Percentiles rank a stretch among this genome's conserved stretches.
Evolutionary conservation across 805 yeast species (phyloP).

Genomic region (Torulaspora maleeae): DNA sequence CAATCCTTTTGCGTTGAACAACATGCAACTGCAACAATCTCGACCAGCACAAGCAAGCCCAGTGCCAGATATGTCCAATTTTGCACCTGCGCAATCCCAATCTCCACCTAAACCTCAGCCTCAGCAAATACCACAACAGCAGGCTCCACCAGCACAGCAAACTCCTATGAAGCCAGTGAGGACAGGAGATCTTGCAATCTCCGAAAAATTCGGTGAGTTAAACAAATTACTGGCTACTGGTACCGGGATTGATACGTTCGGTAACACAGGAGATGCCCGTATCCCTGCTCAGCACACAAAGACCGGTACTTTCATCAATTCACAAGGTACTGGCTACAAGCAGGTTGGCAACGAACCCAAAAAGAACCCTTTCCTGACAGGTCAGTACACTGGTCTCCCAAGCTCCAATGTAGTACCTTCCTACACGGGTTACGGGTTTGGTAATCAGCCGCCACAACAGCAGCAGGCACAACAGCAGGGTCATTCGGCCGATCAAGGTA

Average conservation of each 20-base stretch:
- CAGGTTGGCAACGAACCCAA: constrained; percentile 41
- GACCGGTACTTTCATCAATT: constrained; percentile 74
- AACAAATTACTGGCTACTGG: constrained; percentile 78
- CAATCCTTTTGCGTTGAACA: constrained; percentile 65
- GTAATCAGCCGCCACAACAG: constrained; percentile 45
- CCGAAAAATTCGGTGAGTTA: constrained; percentile 62
- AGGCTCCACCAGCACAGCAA: constrained; percentile 21
- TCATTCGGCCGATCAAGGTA: constrained; percentile 27
- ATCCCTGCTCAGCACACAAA: constrained; percentile 91
- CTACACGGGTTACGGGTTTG: constrained; percentile 92
- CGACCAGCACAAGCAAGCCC: constrained; percentile 9
- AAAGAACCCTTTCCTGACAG: constrained; percentile 45
- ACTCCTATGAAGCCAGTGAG: constrained; percentile 43
- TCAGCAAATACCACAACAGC: constrained; percentile 24
- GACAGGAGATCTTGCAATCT: constrained; percentile 52
- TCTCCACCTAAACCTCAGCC: constrained; percentile 8
- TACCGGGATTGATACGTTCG: constrained; percentile 86
- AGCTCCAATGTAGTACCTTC: constrained; percentile 67
- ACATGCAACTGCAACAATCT: constrained; percentile 14
- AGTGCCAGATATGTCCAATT: constrained; percentile 4
- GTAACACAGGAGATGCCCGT: constrained; percentile 45
- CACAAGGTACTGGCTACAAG: constrained; percentile 79
- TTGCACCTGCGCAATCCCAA: constrained; percentile 3
- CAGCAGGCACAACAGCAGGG: constrained; percentile 31
- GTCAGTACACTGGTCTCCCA: constrained; percentile 71